These are phyloP conservation scores for Phoenix dactylifera DNA, from an alignment of 176 grass and related monocot species.

Conservation along the genomic window DNA sequence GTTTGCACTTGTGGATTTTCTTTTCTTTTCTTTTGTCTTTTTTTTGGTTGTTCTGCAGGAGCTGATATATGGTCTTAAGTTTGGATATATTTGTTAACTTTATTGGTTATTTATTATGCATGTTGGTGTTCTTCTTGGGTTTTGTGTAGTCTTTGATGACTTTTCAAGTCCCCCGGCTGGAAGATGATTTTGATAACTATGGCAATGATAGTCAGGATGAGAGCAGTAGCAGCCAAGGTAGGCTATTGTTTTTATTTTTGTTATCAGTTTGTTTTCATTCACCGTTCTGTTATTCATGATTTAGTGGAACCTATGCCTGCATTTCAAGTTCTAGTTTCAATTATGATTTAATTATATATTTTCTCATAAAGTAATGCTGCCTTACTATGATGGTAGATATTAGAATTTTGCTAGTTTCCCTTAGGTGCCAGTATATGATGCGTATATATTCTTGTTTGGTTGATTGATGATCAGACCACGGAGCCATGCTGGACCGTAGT, in stretches of 20 bases:
- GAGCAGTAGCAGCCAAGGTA: slow-evolving; percentile 71
- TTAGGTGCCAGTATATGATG: neutral
- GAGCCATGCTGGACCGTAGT: slow-evolving; percentile 44
- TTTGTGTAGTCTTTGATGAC: slow-evolving; percentile 67
- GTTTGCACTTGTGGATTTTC: too few species aligned
- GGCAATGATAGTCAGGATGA: slow-evolving; percentile 64
- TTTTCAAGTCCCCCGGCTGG: slow-evolving; percentile 70
- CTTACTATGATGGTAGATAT: too few species aligned
- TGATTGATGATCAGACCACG: slow-evolving; percentile 30
- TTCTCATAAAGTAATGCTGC: neutral
- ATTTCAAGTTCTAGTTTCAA: neutral
- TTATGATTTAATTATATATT: slow-evolving; percentile 16
- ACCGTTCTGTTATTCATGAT: slow-evolving; percentile 2
- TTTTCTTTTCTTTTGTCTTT: too few species aligned
- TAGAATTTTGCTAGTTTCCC: neutral
- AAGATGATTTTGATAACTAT: slow-evolving; percentile 50
- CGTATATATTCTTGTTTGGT: neutral
- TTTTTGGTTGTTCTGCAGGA: neutral
- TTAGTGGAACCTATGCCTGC: too few species aligned
- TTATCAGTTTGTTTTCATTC: neutral
- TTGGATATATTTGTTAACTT: neutral
- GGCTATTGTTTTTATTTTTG: slow-evolving; percentile 1
- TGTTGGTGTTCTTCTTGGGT: slow-evolving; percentile 1
- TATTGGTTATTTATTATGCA: neutral
- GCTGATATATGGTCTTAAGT: neutral